A percentile compares a stretch with the other conserved stretches of the same genome.
Conservation (phyloP, 2,329 filamentous ascomycete species). For the Hymenoscyphus linearis region DNA sequence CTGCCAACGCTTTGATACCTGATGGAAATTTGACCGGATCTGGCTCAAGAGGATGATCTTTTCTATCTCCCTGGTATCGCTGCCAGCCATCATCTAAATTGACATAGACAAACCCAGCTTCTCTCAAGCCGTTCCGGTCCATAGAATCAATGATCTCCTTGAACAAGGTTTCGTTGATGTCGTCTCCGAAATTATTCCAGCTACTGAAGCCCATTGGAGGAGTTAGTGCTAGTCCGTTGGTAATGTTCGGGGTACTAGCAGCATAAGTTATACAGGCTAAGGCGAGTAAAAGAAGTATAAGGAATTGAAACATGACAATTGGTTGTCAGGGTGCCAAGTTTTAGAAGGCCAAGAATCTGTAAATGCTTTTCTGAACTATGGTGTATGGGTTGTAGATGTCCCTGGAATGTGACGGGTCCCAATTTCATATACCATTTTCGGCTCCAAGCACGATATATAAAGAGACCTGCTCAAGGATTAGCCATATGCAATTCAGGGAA, state of each 20-base stretch:
- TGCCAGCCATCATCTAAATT: conserved; percentile 59
- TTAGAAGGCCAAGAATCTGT: too few species aligned
- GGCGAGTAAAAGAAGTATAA: not conserved
- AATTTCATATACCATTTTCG: not conserved
- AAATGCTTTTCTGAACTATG: not conserved
- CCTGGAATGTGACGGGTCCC: not conserved
- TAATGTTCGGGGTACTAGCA: not conserved
- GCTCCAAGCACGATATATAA: not conserved
- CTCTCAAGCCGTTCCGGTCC: conserved; percentile 41
- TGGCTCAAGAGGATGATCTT: conserved; percentile 27
- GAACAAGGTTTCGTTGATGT: conserved; percentile 43
- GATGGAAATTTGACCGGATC: conserved; percentile 46
- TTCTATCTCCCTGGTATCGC: conserved; percentile 34
- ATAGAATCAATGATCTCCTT: conserved; percentile 40
- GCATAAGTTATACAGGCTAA: not conserved
- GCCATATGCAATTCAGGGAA: not conserved
- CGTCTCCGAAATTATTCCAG: conserved; percentile 47
- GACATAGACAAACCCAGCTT: conserved; percentile 50
- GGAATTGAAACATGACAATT: not conserved
- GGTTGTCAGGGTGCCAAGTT: not conserved
- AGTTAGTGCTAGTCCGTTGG: conserved; percentile 33
- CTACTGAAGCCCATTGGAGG: conserved; percentile 48
- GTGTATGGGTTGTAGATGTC: not conserved
- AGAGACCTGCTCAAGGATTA: not conserved
- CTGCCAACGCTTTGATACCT: conserved; percentile 50